phyloP scores from a whole-genome alignment of 176 grass and related monocot genomes.

The Microstegium vimineum region DNA sequence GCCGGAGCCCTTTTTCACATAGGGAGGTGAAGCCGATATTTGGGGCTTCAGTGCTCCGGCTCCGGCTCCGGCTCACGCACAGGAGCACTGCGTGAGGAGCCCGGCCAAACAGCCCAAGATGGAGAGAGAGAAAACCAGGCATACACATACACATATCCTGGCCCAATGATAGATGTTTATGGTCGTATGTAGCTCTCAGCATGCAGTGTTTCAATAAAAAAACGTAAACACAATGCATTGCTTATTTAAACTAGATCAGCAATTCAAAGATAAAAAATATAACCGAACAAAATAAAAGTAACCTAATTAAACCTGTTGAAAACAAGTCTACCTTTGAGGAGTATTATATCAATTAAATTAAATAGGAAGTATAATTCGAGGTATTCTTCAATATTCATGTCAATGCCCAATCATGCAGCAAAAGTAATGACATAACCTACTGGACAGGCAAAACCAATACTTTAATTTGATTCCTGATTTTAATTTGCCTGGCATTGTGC shows the following conservation, averaged over 20 bases:
- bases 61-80: no score
- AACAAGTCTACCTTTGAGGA: not conserved
- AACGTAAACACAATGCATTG: not conserved
- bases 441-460: not conserved
- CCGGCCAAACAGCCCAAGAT: no score
- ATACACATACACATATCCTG: not conserved
- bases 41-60: no score
- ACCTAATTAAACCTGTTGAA: not conserved
- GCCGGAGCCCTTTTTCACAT: no score
- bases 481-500: conserved; percentile 26
- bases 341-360: not conserved
- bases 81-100: no score
- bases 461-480: not conserved
- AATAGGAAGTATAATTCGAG: not conserved
- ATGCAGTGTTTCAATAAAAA: not conserved
- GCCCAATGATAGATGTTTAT: not conserved
- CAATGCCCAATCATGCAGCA: not conserved
- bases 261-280: not conserved
- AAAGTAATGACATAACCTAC: conserved; percentile 1
- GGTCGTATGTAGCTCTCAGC: not conserved
- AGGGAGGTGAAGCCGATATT: no score
- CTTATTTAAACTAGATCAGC: not conserved
- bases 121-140: not conserved
- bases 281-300: not conserved
- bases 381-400: not conserved